Evolutionary conservation across 2,329 filamentous ascomycete genomes (phyloP), one percentile per base, ranked within the genome.

Genomic region (Cucurbitaria berberidis): DNA sequence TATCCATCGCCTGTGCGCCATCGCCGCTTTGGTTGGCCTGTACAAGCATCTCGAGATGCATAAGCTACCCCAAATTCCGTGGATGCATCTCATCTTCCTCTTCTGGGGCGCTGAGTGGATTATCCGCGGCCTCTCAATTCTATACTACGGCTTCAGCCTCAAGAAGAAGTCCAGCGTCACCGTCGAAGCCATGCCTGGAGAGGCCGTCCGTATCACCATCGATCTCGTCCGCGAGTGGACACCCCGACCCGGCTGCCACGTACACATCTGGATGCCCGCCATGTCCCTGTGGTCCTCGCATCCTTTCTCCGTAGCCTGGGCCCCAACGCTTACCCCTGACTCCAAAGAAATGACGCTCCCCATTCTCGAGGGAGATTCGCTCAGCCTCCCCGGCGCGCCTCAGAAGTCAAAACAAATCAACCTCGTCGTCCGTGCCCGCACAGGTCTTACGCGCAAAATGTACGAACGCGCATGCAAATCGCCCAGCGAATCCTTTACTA

Each of bases 41-140:
- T 95, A 88, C 83, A 79, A 93, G 32, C 95, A 98, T 78, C 86
- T 91, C 66, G 81, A 85, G 39, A 79, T 89, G 9, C 84, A 90
- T 24, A 75, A 80, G 3, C 78, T 91, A 8, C 79, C 89, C 3
- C 89, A 93, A 69, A 80, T 89, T 40, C 81, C 86, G 1, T 96
- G 89, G 81, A 82, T 96, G 65, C 80, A 91, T 56, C 84, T 87
- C 29, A 83, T 92, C 53, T 80, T 96, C 60, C 69, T 83, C n/a
- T 77, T 96, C 35, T 99, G 93, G 93, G 82, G 83, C 32, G 76
- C 81, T 6, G 93, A 97, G 67, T 80, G 80, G 54, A 56, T 76
- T 26, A 73, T 74, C 60, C 80, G 85, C 29, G 63, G 82, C 18
- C 51, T 72, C 22, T 78, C 81, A 21, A 77, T 86, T 24, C 24